Conservation (phyloP, 2,329 filamentous ascomycete species). For the Incumbomyces delicatus region DNA sequence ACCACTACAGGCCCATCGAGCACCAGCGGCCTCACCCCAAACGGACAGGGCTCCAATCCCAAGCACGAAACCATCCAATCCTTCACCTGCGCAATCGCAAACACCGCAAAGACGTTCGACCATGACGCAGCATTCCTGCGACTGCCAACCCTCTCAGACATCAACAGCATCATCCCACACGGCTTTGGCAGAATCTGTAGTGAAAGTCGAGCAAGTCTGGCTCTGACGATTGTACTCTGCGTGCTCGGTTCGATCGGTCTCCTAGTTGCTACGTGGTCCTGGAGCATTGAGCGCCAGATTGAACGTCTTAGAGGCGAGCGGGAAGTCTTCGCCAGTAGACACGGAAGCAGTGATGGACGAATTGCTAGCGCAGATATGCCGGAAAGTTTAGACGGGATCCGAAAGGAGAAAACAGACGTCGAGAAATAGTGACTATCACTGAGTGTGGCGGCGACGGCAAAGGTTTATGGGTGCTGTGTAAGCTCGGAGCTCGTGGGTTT, state of each 20-base stretch:
- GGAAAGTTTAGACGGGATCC: neutral
- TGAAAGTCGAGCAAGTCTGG: conserved; percentile 28
- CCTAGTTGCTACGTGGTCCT: conserved; percentile 18
- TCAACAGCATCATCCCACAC: conserved; percentile 22
- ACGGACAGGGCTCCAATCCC: conserved; percentile 6
- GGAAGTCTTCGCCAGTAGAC: conserved; percentile 1
- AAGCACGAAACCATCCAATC: conserved; percentile 17
- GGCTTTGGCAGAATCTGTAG: conserved; percentile 31
- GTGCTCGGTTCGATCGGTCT: conserved; percentile 25
- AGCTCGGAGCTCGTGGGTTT: too few species aligned
- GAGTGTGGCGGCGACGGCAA: neutral
- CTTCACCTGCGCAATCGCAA: conserved; percentile 18
- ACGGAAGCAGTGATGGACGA: neutral
- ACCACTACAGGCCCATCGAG: conserved; percentile 2
- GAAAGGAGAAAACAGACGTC: neutral
- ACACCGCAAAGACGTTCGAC: conserved; percentile 14
- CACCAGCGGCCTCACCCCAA: neutral
- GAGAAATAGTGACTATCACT: neutral
- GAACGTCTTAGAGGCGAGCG: conserved; percentile 26
- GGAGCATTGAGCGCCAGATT: conserved; percentile 24
- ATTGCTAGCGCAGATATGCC: neutral
- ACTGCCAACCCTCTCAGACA: conserved; percentile 11
- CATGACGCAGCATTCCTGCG: conserved; percentile 13
- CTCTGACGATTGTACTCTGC: conserved; percentile 26
- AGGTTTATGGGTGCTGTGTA: too few species aligned